Base-by-base conservation (phyloP, 1,284 basidiomycete genomes). In the Puccinia polysora region DNA sequence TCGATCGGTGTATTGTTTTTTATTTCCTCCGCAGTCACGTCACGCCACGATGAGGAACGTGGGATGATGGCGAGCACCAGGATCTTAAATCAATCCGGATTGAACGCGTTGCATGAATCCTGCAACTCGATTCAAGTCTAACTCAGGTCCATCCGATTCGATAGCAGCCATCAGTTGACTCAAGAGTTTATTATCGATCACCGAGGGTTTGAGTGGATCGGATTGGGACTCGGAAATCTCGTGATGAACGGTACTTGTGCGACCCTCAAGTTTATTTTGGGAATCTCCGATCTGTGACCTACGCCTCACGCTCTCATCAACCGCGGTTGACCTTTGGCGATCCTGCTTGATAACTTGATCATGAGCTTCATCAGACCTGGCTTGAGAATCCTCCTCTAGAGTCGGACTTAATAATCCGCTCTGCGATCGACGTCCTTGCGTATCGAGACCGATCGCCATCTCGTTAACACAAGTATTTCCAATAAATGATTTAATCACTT, bases 161-260 rank as follows among this genome's bases (percentile, higher is more conserved):
- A 95, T 80, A 47, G 84, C 84, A 75, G 84, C 83, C 71, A 95
- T 80, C 73, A 89, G 83, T 74, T 85, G 83, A 73, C 86, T 84
- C 78, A 78, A 52, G 74, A 77, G 74, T 18, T 52, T 73, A 52
- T 77, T 76, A 8, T 77, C 75, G 25, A 71, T 71, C 59, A 55
- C 40, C 23, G 62, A 64, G 6, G 36, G 38, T 14, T 52, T 38
- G 14, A 40, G 23, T 25, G 40, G 34, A 56, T 8, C 8, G 14
- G 52, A 65, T 7, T 40, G 34, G 25, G n/a, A 25, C 10, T 34
- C 36, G 40, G 10, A 10, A 45, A 10, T 36, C 32, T n/a, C n/a
- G n/a, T n/a, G n/a, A n/a, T n/a, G n/a, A n/a, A n/a, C n/a, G 43
- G 43, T 45, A 10, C n/a, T n/a, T n/a, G n/a, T n/a, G n/a, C n/a